These are phyloP conservation scores for Atalantia buxifolia DNA, from an alignment of 345 rosid genomes.

Conservation along the genomic window DNA sequence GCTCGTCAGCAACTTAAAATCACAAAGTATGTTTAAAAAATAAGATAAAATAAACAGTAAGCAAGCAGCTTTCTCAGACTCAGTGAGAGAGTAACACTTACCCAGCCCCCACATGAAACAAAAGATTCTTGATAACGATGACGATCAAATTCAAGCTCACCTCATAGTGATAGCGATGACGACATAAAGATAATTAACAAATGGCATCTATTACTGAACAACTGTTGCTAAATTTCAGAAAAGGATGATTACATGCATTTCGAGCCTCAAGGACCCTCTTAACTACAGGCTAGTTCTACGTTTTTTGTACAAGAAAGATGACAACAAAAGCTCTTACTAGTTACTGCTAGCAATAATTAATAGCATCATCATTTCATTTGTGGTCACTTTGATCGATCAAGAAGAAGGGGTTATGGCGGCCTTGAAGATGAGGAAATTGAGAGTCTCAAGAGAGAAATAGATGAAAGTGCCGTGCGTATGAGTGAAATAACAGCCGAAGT, in stretches of 20 bases:
- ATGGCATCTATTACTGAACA: too few species aligned
- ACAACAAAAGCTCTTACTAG: too few species aligned
- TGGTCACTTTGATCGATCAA: background rate
- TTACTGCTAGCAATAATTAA: too few species aligned
- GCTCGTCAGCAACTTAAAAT: background rate
- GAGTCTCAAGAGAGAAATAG: constrained; percentile 44
- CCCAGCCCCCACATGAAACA: background rate
- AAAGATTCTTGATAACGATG: background rate
- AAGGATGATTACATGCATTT: too few species aligned
- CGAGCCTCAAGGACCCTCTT: too few species aligned
- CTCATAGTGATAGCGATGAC: background rate
- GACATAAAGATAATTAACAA: background rate
- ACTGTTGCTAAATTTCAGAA: too few species aligned
- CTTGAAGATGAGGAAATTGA: constrained; percentile 51
- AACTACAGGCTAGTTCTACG: too few species aligned
- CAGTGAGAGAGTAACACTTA: background rate
- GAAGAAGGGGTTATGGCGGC: constrained; percentile 26
- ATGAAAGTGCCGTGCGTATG: constrained; percentile 44
- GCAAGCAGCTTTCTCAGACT: background rate
- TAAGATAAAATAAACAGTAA: too few species aligned
- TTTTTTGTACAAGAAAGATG: too few species aligned
- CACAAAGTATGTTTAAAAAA: too few species aligned
- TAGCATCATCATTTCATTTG: too few species aligned
- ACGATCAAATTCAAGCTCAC: background rate
- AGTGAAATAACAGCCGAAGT: constrained; percentile 50